Percentiles rank a stretch among this genome's conserved stretches.
These are phyloP conservation scores for Colletotrichum destructivum DNA, from an alignment of 2,329 filamentous ascomycete species.

Conservation along the genomic window DNA sequence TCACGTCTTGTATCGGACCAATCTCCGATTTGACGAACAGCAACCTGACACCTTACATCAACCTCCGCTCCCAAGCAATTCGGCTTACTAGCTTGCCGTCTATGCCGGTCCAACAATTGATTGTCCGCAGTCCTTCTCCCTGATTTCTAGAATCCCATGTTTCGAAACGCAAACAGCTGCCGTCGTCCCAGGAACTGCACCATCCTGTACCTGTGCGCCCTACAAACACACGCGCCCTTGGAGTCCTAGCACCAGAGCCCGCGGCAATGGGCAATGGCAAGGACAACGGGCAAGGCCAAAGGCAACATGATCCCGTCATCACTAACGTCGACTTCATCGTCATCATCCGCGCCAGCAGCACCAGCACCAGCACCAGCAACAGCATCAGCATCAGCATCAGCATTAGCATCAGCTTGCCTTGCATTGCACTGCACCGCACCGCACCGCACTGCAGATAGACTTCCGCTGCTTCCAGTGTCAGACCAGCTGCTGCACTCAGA, in stretches of 20 bases:
- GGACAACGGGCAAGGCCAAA: too few relatives aligned
- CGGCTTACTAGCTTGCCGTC: not conserved
- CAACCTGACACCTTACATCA: constrained; percentile 24
- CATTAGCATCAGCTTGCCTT: constrained; percentile 13
- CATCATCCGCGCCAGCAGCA: constrained; percentile 3
- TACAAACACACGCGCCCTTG: constrained; percentile 25
- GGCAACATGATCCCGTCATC: too few relatives aligned
- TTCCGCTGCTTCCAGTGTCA: constrained; percentile 12
- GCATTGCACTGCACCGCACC: constrained; percentile 7
- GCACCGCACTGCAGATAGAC: not conserved
- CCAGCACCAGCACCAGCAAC: constrained; percentile 5
- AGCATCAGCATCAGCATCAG: not conserved
- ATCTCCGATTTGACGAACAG: constrained; percentile 28
- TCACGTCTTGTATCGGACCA: constrained; percentile 7
- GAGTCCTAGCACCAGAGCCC: constrained; percentile 1
- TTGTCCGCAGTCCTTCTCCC: constrained; percentile 27
- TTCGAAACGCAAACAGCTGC: constrained; percentile 35
- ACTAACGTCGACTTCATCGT: not conserved
- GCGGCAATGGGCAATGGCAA: not conserved
- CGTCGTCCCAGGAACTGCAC: constrained; percentile 41
- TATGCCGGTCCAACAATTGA: not conserved
- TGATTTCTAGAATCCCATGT: constrained; percentile 39
- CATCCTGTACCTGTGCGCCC: constrained; percentile 30
- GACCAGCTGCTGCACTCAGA: constrained; percentile 6
- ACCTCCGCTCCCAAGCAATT: not conserved